Conservation (phyloP, 345 rosid species). For the Citrus sinensis region DVS_A1.0 CM039165.1:23181001-23181500, state of each 20-base stretch:
- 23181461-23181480: conserved; percentile 23
- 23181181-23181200: conserved; percentile 29
- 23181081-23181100: conserved; percentile 33
- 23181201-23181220: conserved; percentile 32
- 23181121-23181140: conserved; percentile 33
- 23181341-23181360: conserved; percentile 41
- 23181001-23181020: conserved; percentile 18
- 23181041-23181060: conserved; percentile 24
- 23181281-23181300: conserved; percentile 42
- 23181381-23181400: conserved; percentile 43
- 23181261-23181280: conserved; percentile 46
- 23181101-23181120: conserved; percentile 34
- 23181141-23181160: conserved; percentile 33
- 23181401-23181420: conserved; percentile 48
- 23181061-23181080: conserved; percentile 32
- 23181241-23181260: conserved; percentile 41
- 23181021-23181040: conserved; percentile 48
- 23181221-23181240: conserved; percentile 35
- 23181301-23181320: conserved; percentile 45
- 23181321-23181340: conserved; percentile 56
- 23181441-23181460: conserved; percentile 56
- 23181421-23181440: conserved; percentile 36
- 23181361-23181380: conserved; percentile 15
- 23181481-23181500: too few species aligned
- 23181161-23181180: conserved; percentile 36